A percentile compares a stretch with the other conserved stretches of the same genome.
These are phyloP conservation scores for Elsinoe batatas DNA, from an alignment of 2,329 filamentous ascomycete genomes.

Conservation along the genomic window DNA sequence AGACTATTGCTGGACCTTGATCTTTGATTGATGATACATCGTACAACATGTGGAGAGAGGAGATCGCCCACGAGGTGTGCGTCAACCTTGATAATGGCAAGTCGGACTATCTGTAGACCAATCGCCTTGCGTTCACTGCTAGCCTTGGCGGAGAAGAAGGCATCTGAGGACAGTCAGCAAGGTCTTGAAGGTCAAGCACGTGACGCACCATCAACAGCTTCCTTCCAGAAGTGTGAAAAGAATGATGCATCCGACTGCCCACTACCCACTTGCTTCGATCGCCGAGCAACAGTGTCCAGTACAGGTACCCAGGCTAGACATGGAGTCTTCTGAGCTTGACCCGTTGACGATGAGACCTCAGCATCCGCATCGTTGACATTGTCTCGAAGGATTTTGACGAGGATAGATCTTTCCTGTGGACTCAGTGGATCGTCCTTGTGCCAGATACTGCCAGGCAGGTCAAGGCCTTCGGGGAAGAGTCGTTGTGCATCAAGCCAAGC, in stretches of 20 bases:
- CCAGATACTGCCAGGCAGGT: slow-evolving; percentile 64
- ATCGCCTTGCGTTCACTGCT: slow-evolving; percentile 86
- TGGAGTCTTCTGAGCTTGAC: slow-evolving; percentile 68
- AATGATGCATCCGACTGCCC: slow-evolving; percentile 20
- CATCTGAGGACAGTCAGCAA: slow-evolving; percentile 44
- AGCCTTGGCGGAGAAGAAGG: slow-evolving; percentile 69
- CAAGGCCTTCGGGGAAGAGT: slow-evolving; percentile 50
- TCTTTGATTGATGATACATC: slow-evolving; percentile 73
- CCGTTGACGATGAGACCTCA: slow-evolving; percentile 38
- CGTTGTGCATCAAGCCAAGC: slow-evolving; percentile 69
- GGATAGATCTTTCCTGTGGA: slow-evolving; percentile 53
- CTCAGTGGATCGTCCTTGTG: slow-evolving; percentile 61
- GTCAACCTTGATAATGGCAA: slow-evolving; percentile 51
- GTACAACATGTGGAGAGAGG: slow-evolving; percentile 76
- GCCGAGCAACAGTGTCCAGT: slow-evolving; percentile 37
- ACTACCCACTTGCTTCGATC: slow-evolving; percentile 19
- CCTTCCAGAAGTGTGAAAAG: slow-evolving; percentile 74
- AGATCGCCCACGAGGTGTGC: slow-evolving; percentile 45
- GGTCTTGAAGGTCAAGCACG: neutral
- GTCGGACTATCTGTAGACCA: slow-evolving; percentile 79
- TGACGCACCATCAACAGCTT: slow-evolving; percentile 66
- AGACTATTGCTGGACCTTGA: slow-evolving; percentile 68
- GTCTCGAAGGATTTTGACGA: slow-evolving; percentile 74
- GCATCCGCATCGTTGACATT: slow-evolving; percentile 47
- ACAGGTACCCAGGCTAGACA: slow-evolving; percentile 85